phyloP scores from a whole-genome alignment of 2,329 filamentous ascomycete species.

The Lasiodiplodia sp. region DNA sequence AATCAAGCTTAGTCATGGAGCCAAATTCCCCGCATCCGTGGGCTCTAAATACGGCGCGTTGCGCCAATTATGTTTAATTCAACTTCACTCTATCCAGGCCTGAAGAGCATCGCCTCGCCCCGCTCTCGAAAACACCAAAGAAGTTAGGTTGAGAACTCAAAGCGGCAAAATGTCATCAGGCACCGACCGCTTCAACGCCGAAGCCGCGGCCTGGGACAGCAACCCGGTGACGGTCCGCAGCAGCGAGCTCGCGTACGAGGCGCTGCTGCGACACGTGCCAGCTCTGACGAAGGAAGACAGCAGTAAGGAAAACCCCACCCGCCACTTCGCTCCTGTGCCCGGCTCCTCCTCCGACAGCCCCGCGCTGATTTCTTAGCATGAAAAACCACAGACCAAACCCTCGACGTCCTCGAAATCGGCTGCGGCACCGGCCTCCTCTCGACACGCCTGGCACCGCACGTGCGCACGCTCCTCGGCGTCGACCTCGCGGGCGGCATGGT shows the following conservation, averaged over 20 bases:
- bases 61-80: not conserved
- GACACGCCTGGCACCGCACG: constrained; percentile 57
- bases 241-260: constrained; percentile 53
- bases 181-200: constrained; percentile 61
- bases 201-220: constrained; percentile 62
- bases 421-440: constrained; percentile 65
- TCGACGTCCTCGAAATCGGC: constrained; percentile 62
- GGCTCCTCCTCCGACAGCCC: not conserved
- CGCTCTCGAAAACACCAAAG: too few species aligned
- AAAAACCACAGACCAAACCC: constrained; percentile 36
- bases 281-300: constrained; percentile 38
- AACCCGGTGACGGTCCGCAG: constrained; percentile 59
- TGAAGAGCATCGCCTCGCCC: not conserved
- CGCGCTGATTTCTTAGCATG: too few species aligned
- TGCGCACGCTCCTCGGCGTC: constrained; percentile 59
- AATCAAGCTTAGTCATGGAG: not conserved
- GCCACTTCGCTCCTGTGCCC: too few species aligned
- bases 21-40: not conserved
- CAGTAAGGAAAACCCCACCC: not conserved
- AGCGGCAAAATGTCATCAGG: constrained; percentile 28
- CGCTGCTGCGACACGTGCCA: constrained; percentile 52
- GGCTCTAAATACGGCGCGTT: not conserved
- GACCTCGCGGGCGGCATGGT: constrained; percentile 65
- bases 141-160: too few species aligned
- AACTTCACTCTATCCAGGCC: not conserved